Evolutionary conservation across 139 green algal species (phyloP).

Genomic region (Raphidocelis subcapitata): DNA sequence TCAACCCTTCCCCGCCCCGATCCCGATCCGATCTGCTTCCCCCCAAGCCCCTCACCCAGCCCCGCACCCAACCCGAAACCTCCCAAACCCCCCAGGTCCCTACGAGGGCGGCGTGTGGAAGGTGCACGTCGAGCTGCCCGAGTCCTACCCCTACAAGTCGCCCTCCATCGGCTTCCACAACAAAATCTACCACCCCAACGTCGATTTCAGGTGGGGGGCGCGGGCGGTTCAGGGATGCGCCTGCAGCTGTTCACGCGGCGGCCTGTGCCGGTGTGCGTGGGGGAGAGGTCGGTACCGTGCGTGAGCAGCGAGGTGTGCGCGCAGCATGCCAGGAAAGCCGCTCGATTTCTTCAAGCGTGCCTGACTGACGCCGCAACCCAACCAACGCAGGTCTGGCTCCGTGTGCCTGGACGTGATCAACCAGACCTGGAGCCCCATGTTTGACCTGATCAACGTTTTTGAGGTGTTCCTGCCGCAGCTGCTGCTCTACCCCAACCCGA

Average conservation of each 20-base stretch:
- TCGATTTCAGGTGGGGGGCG: constrained; percentile 83
- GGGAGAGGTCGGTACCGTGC: too few relatives aligned
- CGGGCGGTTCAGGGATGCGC: background rate
- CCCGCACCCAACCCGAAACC: too few relatives aligned
- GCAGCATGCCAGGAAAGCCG: background rate
- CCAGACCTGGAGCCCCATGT: constrained; percentile 99
- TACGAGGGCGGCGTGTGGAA: constrained; percentile 96
- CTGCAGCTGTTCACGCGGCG: too few relatives aligned
- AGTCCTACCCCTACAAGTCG: constrained; percentile 83
- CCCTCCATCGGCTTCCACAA: constrained; percentile 97
- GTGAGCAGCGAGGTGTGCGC: constrained; percentile 16
- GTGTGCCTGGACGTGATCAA: constrained; percentile 99
- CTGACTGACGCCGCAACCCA: too few relatives aligned
- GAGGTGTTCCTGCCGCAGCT: constrained; percentile 99
- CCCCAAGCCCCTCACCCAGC: background rate
- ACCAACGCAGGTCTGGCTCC: constrained; percentile 87
- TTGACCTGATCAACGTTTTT: constrained; percentile 99
- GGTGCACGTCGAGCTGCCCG: constrained; percentile 95
- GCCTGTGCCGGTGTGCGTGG: too few relatives aligned
- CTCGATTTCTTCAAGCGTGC: background rate
- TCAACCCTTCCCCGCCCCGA: background rate
- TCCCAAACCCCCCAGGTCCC: constrained; percentile 54
- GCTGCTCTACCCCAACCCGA: constrained; percentile 98
- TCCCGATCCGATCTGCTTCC: background rate
- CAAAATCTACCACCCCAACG: constrained; percentile 95